Evolutionary conservation across 2,329 filamentous ascomycete species (phyloP).

Genomic region (Epichloe glyceriae): DNA sequence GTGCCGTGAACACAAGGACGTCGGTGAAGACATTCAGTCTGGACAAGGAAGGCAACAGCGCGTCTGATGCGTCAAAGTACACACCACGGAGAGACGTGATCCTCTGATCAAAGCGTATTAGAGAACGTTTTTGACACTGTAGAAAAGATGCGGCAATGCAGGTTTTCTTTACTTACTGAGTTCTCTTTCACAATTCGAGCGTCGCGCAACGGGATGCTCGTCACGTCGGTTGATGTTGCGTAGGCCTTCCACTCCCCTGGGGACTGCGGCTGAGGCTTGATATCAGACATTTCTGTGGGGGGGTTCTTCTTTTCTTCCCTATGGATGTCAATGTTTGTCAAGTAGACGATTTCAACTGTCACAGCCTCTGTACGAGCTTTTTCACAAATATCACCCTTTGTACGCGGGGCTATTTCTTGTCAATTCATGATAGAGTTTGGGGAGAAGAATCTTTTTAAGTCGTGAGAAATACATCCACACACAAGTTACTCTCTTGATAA

Average conservation of each 20-base stretch:
- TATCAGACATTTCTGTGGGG: neutral
- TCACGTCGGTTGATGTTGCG: neutral
- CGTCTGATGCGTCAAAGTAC: neutral
- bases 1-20: neutral
- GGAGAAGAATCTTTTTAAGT: no score
- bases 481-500: no score
- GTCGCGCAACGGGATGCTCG: neutral
- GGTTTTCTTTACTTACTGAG: neutral
- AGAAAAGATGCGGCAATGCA: no score
- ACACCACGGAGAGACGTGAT: neutral
- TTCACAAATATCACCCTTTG: no score
- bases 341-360: neutral
- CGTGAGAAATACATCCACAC: no score
- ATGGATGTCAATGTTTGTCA: neutral
- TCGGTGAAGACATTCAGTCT: neutral
- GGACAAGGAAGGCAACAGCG: neutral
- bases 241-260: neutral
- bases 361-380: no score
- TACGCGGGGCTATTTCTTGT: no score
- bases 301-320: neutral
- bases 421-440: no score
- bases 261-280: neutral
- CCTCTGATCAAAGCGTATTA: neutral
- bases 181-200: neutral
- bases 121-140: no score